Evolutionary conservation across 1,284 basidiomycete species (phyloP), one percentile per base, ranked within the genome.

Genomic region (Coniferiporia weirii): DNA sequence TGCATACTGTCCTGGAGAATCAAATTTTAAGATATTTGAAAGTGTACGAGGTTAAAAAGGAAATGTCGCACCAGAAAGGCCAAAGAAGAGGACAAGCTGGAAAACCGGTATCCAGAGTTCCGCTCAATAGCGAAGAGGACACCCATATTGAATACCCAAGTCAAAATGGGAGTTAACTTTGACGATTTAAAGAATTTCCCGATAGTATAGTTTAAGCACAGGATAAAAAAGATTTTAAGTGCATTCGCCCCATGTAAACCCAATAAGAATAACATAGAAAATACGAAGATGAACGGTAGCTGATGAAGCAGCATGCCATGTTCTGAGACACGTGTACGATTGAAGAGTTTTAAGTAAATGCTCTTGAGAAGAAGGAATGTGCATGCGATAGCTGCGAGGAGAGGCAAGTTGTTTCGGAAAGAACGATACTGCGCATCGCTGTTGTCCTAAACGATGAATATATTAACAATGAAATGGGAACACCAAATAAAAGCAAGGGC

Each of bases 191-290:
- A 75, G 0, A 63, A 63, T 63, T 81, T 85, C 6, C 82, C 81
- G 22, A 95, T 78, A 17, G 64, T 63, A 68, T 87, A 98, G 73
- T 98, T 98, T 17, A 76, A 50, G 4, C 72, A 69, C 12, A 97
- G 71, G 56, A 98, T 89, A 32, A 76, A 46, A 3, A 93, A 59
- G 32, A 98, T 83, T 70, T 98, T 98, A 69, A 95, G 44, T 1
- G 81, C 73, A 65, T 90, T 92, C n/a, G 84, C 72, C 32, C 97
- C 97, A 70, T 98, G 96, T n/a, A 99, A 73, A 1, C 82, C 84
- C 17, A 85, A 60, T 45, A 97, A 76, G 73, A 94, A 85, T 52
- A 85, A 63, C n/a, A 83, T 54, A 2, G 91, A 85, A 65, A 88
- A 87, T 9, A 80, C 69, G 64, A 85, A 80, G 64, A 78, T 76